Evolutionary conservation across 148 eudicot genomes (phyloP).

Genomic region (Spergularia bocconei): DNA sequence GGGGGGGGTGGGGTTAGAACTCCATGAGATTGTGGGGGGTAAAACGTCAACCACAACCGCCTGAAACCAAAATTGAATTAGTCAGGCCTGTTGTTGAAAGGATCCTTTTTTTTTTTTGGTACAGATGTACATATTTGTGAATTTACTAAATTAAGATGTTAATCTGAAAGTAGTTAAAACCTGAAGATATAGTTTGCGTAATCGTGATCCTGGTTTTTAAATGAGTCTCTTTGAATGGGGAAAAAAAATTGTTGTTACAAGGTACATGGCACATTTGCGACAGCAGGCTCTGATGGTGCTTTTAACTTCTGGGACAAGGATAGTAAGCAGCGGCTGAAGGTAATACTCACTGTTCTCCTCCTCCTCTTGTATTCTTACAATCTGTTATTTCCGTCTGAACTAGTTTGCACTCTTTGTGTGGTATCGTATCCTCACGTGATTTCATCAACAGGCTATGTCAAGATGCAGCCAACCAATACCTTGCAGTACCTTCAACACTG

Average conservation of each 20-base stretch:
- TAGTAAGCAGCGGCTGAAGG: slow-evolving; percentile 97
- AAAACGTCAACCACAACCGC: too few relatives aligned
- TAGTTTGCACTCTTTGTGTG: not conserved
- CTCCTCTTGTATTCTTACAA: not conserved
- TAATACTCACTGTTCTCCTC: slow-evolving; percentile 18
- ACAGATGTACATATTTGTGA: too few relatives aligned
- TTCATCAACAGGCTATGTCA: slow-evolving; percentile 59
- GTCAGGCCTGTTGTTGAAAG: too few relatives aligned
- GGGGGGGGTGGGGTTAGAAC: too few relatives aligned
- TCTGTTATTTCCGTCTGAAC: not conserved
- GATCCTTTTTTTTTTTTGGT: too few relatives aligned
- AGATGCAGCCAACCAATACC: slow-evolving; percentile 91
- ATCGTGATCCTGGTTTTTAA: not conserved
- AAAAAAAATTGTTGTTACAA: slow-evolving; percentile 15
- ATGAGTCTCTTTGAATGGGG: not conserved
- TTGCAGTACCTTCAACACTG: slow-evolving; percentile 77
- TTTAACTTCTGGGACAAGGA: slow-evolving; percentile 98
- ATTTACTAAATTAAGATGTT: too few relatives aligned
- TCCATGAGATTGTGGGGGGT: too few relatives aligned
- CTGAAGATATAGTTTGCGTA: not conserved
- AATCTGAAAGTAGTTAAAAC: not conserved
- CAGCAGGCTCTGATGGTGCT: slow-evolving; percentile 96
- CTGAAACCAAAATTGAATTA: too few relatives aligned
- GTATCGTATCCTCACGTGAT: slow-evolving; percentile 8
- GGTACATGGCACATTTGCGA: slow-evolving; percentile 93